Base-by-base conservation (phyloP, 805 yeast species). In the Myxozyma vanderwaltii region DNA sequence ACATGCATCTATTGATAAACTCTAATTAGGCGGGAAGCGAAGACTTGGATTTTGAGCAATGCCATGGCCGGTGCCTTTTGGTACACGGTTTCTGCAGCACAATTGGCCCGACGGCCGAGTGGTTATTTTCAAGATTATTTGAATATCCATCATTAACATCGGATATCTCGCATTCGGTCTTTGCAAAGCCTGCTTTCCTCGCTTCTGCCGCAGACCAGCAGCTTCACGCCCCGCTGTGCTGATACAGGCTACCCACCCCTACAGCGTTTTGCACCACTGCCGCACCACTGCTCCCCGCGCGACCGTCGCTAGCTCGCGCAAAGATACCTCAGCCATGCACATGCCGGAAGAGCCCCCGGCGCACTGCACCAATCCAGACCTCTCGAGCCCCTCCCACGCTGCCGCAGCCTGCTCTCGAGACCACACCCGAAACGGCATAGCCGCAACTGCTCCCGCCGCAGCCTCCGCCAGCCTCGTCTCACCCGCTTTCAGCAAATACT, bases 301-400 rank as follows among this genome's bases (percentile, higher is more conserved):
- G 5, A 27, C 38, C 33, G 40, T 31, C 27, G 51, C 51, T 19
- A 50, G 46, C 45, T 54, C 56, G 31, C 39, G 45, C 49, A 54
- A 23, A 40, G 54, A 41, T 35, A 59, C 48, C 24, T 59, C 63
- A 21, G 33, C 35, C 54, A 17, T 26, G 49, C 45, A 39, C 52
- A 46, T 36, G 31, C 55, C 61, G 21, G 54, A 21, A 23, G 27
- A 6, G 19, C 53, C 62, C 17, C 45, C 52, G 6, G 47, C 55
- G 13, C 33, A 40, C 24, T 41, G 49, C 39, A 88, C 67, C 4
- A 89, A 69, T 1, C 86, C 86, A 29, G 79, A 65, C n/a, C 75
- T 74, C 63, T 81, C 81, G 33, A 91, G 70, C 1, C 80, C 75
- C 64, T 88, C 94, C 97, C 97, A 91, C 38, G 88, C 81, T 40